Evolutionary conservation across 176 grass and related monocot genomes (phyloP).

Genomic region (Typha latifolia): DNA sequence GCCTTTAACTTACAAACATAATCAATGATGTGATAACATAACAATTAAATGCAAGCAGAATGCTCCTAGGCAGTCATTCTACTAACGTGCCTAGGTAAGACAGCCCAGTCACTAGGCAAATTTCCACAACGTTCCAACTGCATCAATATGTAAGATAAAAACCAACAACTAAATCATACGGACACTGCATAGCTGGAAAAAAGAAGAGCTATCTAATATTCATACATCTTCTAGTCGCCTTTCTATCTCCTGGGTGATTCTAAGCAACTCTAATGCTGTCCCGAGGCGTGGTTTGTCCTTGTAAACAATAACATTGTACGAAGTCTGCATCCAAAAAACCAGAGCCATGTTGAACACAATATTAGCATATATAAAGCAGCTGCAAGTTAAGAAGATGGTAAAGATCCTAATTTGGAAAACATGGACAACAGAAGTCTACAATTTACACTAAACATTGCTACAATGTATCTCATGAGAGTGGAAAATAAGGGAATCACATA

Average conservation of each 20-base stretch:
- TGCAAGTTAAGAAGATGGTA: no score
- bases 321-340: constrained; percentile 37
- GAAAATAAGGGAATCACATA: neutral
- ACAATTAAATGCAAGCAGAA: no score
- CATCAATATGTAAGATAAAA: constrained; percentile 2
- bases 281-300: constrained; percentile 69
- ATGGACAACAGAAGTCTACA: no score
- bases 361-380: no score
- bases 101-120: no score
- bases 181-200: constrained; percentile 10
- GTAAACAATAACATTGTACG: constrained; percentile 81
- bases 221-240: constrained; percentile 54
- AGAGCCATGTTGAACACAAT: neutral
- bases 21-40: no score
- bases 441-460: neutral
- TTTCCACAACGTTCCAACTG: no score
- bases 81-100: no score
- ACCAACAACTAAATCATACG: neutral
- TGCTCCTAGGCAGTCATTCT: no score
- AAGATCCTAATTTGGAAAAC: neutral
- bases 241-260: constrained; percentile 75
- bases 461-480: neutral
- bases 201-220: neutral
- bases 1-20: no score
- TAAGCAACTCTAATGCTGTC: constrained; percentile 71